phyloP scores from a whole-genome alignment of 2,329 filamentous ascomycete genomes.

The Fonsecaea nubica region DNA sequence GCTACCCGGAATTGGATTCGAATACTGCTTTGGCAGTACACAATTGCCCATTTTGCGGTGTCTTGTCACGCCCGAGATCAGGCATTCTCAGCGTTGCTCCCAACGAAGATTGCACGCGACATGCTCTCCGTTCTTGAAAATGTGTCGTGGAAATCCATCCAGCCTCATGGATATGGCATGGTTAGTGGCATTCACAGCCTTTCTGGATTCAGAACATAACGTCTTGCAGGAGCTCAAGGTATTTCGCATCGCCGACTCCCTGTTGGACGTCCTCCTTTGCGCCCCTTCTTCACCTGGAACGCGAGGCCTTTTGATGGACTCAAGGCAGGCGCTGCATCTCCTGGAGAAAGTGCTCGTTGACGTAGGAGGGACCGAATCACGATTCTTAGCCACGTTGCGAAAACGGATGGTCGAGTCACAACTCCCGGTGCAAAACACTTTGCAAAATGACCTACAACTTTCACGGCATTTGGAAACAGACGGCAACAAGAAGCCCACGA shows the following conservation, averaged over 20 bases:
- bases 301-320: conserved; percentile 4
- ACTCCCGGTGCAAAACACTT: conserved; percentile 1
- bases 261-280: conserved; percentile 21
- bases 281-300: conserved; percentile 1
- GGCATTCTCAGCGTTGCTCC: conserved; percentile 17
- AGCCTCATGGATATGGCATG: conserved; percentile 22
- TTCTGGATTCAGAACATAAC: background rate
- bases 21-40: conserved; percentile 22
- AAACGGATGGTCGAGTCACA: conserved; percentile 17
- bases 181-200: background rate
- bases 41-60: conserved; percentile 15
- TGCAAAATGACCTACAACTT: conserved; percentile 13
- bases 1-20: conserved; percentile 21
- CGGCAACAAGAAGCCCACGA: background rate
- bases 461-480: background rate
- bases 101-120: conserved; percentile 14
- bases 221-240: conserved; percentile 21
- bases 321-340: conserved; percentile 11
- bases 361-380: conserved; percentile 13
- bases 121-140: conserved; percentile 11
- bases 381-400: conserved; percentile 7
- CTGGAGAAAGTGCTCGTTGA: conserved; percentile 16
- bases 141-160: conserved; percentile 17
- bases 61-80: conserved; percentile 15
- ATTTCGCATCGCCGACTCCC: conserved; percentile 16